Evolutionary conservation across 73 alveolate genomes (phyloP), one percentile per base, ranked within the genome.

Genomic region (Uronychia setigera): DNA sequence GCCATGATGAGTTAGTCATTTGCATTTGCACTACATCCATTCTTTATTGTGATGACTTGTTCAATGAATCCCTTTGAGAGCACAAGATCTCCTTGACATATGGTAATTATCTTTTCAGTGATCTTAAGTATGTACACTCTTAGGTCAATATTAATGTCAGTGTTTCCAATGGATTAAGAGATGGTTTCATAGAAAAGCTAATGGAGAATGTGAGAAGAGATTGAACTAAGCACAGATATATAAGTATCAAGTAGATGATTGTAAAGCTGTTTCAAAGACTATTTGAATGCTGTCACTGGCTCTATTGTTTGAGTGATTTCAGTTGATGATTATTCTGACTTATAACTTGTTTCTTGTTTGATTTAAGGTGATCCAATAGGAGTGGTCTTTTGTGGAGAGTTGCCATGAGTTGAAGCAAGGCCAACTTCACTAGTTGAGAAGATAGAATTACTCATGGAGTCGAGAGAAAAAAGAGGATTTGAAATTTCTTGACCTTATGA

Each of bases 81-180:
- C 11, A 82, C 79, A 33, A 92, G 59, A 85, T 92, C 97, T 78
- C 97, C 97, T 59, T 92, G 83, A 78, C 97, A 92, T 0, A 92
- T 92, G 14, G 93, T 92, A 0, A 92, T 92, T 31, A 92, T 92
- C 78, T 92, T 92, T 77, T 92, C 97, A 32, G 97, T 92, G 28
- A 92, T 92, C 75, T 92, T 92, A 1, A 87, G 35, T 26, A 89
- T 58, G 35, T 77, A 92, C 13, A 84, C 60, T 34, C 83, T 92
- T 25, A 92, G 76, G n/a, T 92, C 97, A 78, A 46, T 58, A 0
- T 79, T 46, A 13, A 77, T 81, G 29, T 80, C 86, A 33, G 78
- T 59, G 19, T 60, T 67, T 27, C 77, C 60, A 0, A 92, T 77
- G 29, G 80, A 26, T 32, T 90, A 81, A 14, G 88, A 28, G 27